Evolutionary conservation across 805 yeast genomes (phyloP), one percentile per base, ranked within the genome.

Genomic region (Candida pseudofarinosa): DNA sequence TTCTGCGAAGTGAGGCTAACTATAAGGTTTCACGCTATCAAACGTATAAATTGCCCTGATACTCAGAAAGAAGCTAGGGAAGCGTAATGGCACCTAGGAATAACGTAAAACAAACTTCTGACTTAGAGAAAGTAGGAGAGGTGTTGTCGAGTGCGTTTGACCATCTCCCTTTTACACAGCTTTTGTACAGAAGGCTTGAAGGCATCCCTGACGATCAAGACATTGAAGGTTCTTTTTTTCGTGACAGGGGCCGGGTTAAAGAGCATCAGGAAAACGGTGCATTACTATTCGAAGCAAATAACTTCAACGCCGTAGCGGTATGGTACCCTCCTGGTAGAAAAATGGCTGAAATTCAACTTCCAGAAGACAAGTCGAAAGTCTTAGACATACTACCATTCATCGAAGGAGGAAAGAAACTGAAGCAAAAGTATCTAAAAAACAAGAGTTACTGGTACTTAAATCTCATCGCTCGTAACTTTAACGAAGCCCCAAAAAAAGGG

Each of bases 261-360:
- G 19, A 38, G 10, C 37, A 42, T 20, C 15, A 19, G 12, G 32
- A 42, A 4, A 33, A 34, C 20, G 41, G 43, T 3, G 48, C 43
- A 2, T 18, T 8, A 19, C 31, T 41, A 3, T 19, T 32, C 10
- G 46, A 46, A 16, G 32, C 39, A 4, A 18, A 43, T 19, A 37
- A 43, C 14, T 46, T 20, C 37, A 41, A 41, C 18, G 44, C 49
- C n/a, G 39, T 46, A 3, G 46, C 43, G 3, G 31, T 43, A 10
- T 46, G 49, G 49, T 46, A 39, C 17, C 39, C 43, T 14, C 48
- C 48, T 14, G 46, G 43, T 3, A 19, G 36, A 4, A 38, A 35
- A 19, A 14, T 37, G 2, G 34, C 14, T 7, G 34, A 14, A 13
- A 32, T 7, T n/a, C 19, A 10, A n/a, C 10, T 37, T 14, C 33